Percentiles rank a stretch among this genome's conserved stretches.
Conservation (phyloP, 2,329 filamentous ascomycete species). For the Alternaria ethzedia region DNA sequence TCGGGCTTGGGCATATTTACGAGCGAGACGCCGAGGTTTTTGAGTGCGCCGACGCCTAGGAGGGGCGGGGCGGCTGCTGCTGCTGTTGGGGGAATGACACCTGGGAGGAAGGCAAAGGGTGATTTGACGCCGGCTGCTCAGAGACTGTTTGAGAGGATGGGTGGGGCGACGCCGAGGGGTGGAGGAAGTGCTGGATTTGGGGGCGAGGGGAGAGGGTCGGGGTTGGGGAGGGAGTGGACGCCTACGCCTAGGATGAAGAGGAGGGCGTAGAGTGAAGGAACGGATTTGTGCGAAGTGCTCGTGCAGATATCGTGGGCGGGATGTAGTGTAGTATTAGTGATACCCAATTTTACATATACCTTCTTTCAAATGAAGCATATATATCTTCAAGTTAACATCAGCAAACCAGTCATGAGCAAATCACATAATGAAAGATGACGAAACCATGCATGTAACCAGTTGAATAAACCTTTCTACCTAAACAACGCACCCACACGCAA, state of each 20-base stretch:
- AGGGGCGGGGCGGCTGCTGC: constrained; percentile 61
- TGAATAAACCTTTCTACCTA: neutral
- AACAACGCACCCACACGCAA: neutral
- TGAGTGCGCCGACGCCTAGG: constrained; percentile 72
- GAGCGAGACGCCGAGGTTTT: constrained; percentile 65
- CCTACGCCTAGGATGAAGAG: constrained; percentile 32
- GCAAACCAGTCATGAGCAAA: neutral
- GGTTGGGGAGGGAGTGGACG: constrained; percentile 35
- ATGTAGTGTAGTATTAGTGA: neutral
- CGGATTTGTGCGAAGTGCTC: constrained; percentile 34
- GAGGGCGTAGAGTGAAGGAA: neutral
- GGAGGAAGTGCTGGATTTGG: constrained; percentile 28
- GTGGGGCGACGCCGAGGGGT: constrained; percentile 43
- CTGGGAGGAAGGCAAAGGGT: constrained; percentile 61
- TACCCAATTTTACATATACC: neutral
- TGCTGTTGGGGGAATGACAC: constrained; percentile 29
- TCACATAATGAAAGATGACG: neutral
- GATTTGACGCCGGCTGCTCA: constrained; percentile 74
- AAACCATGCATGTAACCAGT: neutral
- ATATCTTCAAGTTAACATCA: too few species aligned
- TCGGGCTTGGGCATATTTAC: constrained; percentile 37
- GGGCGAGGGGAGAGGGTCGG: neutral
- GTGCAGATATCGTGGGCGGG: constrained; percentile 13
- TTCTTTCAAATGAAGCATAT: neutral
- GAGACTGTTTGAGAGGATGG: constrained; percentile 47